Evolutionary conservation across 495 filamentous ascomycete genomes (phyloP).

Genomic region (Entonaema liquescens): DNA sequence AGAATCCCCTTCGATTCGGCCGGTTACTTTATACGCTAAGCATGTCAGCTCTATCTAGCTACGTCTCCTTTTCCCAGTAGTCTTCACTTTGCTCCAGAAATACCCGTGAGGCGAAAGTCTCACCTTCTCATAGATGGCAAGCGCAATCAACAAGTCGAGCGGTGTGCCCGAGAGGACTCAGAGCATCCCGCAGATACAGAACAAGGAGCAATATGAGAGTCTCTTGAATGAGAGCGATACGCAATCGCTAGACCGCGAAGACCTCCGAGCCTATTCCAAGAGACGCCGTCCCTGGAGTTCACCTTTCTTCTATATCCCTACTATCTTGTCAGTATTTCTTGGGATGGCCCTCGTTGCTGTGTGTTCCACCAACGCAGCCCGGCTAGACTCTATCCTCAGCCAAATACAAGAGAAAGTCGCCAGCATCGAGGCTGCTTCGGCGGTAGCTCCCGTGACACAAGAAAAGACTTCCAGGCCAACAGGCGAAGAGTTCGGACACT

Average conservation of each 20-base stretch:
- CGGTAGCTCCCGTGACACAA: background rate
- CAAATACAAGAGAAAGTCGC: background rate
- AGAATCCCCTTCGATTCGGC: background rate
- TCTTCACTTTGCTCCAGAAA: background rate
- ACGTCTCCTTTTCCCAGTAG: background rate
- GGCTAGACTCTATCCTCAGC: background rate
- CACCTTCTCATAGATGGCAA: background rate
- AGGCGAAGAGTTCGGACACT: constrained; percentile 19
- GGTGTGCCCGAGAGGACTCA: background rate
- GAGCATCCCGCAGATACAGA: background rate
- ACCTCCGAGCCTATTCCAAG: background rate
- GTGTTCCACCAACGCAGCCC: background rate
- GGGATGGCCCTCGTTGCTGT: background rate
- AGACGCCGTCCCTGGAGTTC: background rate
- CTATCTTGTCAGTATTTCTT: background rate
- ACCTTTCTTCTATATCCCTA: background rate
- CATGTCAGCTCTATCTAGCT: background rate
- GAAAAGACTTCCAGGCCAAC: background rate
- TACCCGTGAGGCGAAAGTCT: background rate
- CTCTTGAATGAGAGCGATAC: constrained; percentile 9
- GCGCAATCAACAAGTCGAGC: background rate
- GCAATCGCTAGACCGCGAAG: background rate
- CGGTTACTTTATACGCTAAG: background rate
- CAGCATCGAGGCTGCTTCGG: background rate
- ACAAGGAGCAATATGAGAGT: constrained; percentile 15